Evolutionary conservation across 1,139 yeast genomes (phyloP).

Genomic region (Hemisphaericaspora xylofermentans): DNA sequence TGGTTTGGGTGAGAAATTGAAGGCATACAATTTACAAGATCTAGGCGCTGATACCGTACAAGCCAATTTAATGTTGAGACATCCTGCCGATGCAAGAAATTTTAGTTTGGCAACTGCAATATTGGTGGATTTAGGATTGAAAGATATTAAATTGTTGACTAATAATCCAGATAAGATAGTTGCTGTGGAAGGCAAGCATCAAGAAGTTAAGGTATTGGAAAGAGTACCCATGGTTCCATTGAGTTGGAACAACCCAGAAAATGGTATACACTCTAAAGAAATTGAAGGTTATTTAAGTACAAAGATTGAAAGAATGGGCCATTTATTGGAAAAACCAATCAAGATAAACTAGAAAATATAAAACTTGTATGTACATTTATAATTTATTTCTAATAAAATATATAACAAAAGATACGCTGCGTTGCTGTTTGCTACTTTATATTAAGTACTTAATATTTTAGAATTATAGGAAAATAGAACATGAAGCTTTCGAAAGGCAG

Average conservation of each 20-base stretch:
- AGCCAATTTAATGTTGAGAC: conserved; percentile 87
- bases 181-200: conserved; percentile 85
- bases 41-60: conserved; percentile 98
- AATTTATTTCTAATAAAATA: too few species aligned
- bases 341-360: conserved; percentile 10
- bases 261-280: conserved; percentile 79
- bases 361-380: neutral
- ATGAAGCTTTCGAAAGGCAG: too few species aligned
- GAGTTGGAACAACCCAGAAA: conserved; percentile 62
- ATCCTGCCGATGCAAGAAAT: conserved; percentile 95
- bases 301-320: conserved; percentile 97
- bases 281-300: conserved; percentile 91
- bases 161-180: conserved; percentile 95
- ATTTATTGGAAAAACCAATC: conserved; percentile 41
- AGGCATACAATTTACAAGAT: conserved; percentile 96
- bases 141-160: conserved; percentile 74
- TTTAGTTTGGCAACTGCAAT: conserved; percentile 94
- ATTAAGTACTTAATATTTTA: too few species aligned
- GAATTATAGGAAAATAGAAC: too few species aligned
- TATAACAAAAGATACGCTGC: too few species aligned
- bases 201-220: conserved; percentile 69
- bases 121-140: conserved; percentile 74
- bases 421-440: too few species aligned
- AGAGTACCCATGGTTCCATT: conserved; percentile 96
- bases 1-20: conserved; percentile 93